phyloP scores from a whole-genome alignment of 768 basidiomycete genomes.

The Paxillus involutus region DNA sequence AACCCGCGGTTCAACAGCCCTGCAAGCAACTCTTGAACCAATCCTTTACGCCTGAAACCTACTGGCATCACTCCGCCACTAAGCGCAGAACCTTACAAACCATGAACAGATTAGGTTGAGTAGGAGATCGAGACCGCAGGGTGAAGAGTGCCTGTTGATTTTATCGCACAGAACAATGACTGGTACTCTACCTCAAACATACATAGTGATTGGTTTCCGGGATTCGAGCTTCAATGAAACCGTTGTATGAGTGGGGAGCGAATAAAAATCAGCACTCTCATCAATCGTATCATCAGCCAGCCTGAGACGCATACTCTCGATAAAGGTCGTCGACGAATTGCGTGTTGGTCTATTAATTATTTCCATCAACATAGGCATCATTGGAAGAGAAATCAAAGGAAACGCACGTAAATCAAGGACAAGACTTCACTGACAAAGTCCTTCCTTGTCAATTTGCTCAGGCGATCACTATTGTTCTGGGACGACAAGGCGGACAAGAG shows the following conservation, averaged over 20 bases:
- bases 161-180: no score
- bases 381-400: neutral
- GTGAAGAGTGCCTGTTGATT: no score
- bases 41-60: no score
- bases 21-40: no score
- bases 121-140: no score
- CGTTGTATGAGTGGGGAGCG: neutral
- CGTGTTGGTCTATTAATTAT: slow-evolving; percentile 52
- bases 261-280: neutral
- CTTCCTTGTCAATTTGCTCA: slow-evolving; percentile 42
- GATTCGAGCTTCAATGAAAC: no score
- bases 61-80: no score
- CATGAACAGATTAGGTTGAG: no score
- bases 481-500: slow-evolving; percentile 24
- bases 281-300: slow-evolving; percentile 6
- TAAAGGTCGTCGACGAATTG: slow-evolving; percentile 64
- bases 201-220: no score
- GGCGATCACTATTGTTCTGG: slow-evolving; percentile 14
- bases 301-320: slow-evolving; percentile 44
- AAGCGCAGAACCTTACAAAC: no score
- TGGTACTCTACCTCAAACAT: no score
- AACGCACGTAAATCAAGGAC: slow-evolving; percentile 59
- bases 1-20: no score
- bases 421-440: slow-evolving; percentile 61
- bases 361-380: neutral